Evolutionary conservation across 2,329 filamentous ascomycete genomes (phyloP), one percentile per base, ranked within the genome.

Genomic region (Torrubiella hemipterigena): DNA sequence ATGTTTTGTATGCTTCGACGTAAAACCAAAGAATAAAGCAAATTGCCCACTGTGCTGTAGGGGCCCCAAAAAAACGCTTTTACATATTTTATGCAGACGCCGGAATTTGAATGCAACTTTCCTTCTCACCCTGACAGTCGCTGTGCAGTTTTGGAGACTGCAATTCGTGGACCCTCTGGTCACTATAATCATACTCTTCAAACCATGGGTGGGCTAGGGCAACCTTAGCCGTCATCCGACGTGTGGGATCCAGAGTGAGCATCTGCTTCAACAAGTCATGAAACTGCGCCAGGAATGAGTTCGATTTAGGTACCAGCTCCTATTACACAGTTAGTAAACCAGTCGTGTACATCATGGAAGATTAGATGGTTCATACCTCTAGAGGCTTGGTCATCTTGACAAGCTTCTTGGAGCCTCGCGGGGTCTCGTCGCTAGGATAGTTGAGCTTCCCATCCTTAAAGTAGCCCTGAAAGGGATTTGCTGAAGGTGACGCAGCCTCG

Each of bases 181-280:
- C 34, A 15, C 32, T 30, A 9, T 63, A 56, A 6, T 67, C 61
- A 10, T 56, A 48, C 44, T 75, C 70, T 39, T 65, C 65, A 51
- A 77, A 75, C 71, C 71, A 77, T 3, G 67, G 66, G 38, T 77
- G 72, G 30, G 68, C 61, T 22, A 77, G 52, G 10, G 72, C 72
- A 40, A 73, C 55, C 37, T 71, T 69, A 16, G 72, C 72, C 4
- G 68, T 73, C 38, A 77, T 76, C 25, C 71, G 65, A 32, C 68
- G 62, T 5, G 55, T 51, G 1, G 71, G 71, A 35, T 77, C 71
- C 47, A 75, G 76, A 17, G 74, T 62, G 41, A 77, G 75, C 31
- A 77, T 76, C 48, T 67, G 72, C 40, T 61, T 59, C 11, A 77
- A 51, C 12, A 77, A 59, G 46, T 75, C 70, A 27, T 74, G 48